Percentiles rank a stretch among this genome's conserved stretches.
phyloP scores from a whole-genome alignment of 148 eudicot genomes.

The Fagopyrum homotropicum region DNA sequence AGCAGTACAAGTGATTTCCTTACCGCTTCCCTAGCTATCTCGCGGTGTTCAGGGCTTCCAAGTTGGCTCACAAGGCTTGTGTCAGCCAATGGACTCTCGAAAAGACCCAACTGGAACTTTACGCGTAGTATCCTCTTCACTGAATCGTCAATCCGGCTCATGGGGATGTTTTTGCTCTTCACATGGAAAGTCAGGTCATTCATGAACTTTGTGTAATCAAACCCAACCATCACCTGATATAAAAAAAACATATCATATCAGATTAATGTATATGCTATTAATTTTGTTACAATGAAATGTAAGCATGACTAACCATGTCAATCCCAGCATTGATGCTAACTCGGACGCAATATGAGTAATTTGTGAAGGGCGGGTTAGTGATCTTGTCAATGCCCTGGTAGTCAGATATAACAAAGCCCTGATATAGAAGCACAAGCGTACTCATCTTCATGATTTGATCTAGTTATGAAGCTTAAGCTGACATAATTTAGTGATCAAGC shows the following conservation, averaged over 20 bases:
- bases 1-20: slow-evolving; percentile 38
- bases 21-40: slow-evolving; percentile 45
- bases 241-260: background rate
- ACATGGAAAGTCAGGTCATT: slow-evolving; percentile 34
- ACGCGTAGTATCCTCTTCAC: slow-evolving; percentile 57
- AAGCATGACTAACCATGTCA: slow-evolving; percentile 2
- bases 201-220: slow-evolving; percentile 42
- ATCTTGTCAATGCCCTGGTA: slow-evolving; percentile 3
- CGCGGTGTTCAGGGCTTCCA: slow-evolving; percentile 47
- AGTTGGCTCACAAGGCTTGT: slow-evolving; percentile 33
- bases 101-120: slow-evolving; percentile 53
- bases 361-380: slow-evolving; percentile 9
- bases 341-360: background rate
- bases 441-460: background rate
- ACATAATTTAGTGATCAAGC: background rate
- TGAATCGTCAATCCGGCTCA: slow-evolving; percentile 65
- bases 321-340: slow-evolving; percentile 6
- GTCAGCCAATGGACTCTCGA: slow-evolving; percentile 60
- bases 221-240: slow-evolving; percentile 59
- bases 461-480: background rate
- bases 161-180: slow-evolving; percentile 38
- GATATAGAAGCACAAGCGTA: background rate
- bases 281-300: background rate
- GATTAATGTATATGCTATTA: background rate
- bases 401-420: slow-evolving; percentile 14